phyloP scores from a whole-genome alignment of 2,329 filamentous ascomycete genomes.

The Tolypocladium tropicale region DNA sequence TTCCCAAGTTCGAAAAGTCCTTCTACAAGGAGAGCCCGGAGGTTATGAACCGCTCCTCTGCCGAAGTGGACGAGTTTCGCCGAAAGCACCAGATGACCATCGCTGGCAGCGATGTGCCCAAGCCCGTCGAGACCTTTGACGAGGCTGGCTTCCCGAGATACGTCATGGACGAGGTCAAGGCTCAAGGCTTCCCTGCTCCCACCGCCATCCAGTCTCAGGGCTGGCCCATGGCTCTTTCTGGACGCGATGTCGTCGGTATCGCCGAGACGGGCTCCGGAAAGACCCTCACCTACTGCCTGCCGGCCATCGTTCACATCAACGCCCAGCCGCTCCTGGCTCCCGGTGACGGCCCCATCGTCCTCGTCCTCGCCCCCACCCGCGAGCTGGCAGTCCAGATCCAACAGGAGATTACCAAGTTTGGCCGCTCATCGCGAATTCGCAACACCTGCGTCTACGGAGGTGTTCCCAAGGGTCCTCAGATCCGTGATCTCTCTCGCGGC shows the following conservation, averaged over 20 bases:
- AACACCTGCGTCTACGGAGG: conserved; percentile 99
- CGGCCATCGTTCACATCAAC: conserved; percentile 98
- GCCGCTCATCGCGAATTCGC: conserved; percentile 92
- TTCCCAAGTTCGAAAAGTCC: conserved; percentile 98
- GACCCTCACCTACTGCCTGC: conserved; percentile 96
- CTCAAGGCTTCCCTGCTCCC: conserved; percentile 86
- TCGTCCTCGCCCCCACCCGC: conserved; percentile 92
- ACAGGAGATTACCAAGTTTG: conserved; percentile 96
- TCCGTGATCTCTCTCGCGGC: conserved; percentile 85
- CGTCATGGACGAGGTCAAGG: conserved; percentile 97
- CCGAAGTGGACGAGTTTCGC: conserved; percentile 83
- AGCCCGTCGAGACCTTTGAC: conserved; percentile 93
- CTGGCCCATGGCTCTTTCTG: conserved; percentile 97
- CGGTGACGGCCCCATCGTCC: conserved; percentile 91
- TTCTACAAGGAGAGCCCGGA: conserved; percentile 95
- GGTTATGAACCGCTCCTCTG: conserved; percentile 61
- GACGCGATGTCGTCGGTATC: conserved; percentile 97
- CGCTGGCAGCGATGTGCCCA: conserved; percentile 70
- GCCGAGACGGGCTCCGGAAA: conserved; percentile 99
- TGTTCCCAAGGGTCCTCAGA: conserved; percentile 96
- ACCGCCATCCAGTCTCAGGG: conserved; percentile 97
- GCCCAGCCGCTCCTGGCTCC: conserved; percentile 92
- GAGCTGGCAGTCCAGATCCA: conserved; percentile 98
- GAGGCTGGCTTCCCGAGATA: conserved; percentile 96
- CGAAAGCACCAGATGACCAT: conserved; percentile 76